Percentiles rank a stretch among this genome's conserved stretches.
These are phyloP conservation scores for Dissophora ornata DNA, from an alignment of 192 early-diverging fungal genomes.

Conservation along the genomic window DNA sequence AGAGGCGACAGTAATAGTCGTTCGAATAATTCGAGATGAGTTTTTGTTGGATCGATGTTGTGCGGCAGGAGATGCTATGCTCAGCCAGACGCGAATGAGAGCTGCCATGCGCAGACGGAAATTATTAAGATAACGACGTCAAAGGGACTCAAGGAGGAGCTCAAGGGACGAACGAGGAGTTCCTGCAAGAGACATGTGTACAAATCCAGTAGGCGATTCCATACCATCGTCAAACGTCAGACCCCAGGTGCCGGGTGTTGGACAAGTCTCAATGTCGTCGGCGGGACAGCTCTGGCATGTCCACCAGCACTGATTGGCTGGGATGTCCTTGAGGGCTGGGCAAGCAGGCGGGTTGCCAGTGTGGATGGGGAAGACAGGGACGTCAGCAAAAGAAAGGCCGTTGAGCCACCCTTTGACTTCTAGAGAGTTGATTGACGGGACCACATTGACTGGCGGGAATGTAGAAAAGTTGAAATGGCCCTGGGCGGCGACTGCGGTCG, in stretches of 20 bases:
- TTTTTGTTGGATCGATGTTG: too few relatives aligned
- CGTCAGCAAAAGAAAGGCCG: constrained; percentile 23
- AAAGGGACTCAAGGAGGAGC: too few relatives aligned
- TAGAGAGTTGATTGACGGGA: constrained; percentile 28
- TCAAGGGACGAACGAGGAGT: too few relatives aligned
- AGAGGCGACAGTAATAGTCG: too few relatives aligned
- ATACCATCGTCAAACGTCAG: constrained; percentile 68
- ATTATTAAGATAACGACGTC: too few relatives aligned
- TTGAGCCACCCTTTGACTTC: constrained; percentile 42
- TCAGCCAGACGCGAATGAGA: too few relatives aligned
- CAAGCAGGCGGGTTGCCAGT: constrained; percentile 28
- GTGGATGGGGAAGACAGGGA: constrained; percentile 44
- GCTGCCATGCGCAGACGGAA: too few relatives aligned
- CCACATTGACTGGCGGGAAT: constrained; percentile 24
- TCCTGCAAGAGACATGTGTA: too few relatives aligned
- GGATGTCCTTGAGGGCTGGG: not conserved
- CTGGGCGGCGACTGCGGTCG: not conserved
- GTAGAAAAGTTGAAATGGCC: constrained; percentile 36
- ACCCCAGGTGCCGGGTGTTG: constrained; percentile 62
- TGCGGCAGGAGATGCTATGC: too few relatives aligned
- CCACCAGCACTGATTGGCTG: constrained; percentile 40
- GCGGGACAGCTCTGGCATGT: constrained; percentile 30
- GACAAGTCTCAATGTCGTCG: constrained; percentile 45
- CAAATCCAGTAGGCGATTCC: not conserved
- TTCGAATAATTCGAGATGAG: too few relatives aligned